These are phyloP conservation scores for Helichrysum umbraculigerum DNA, from an alignment of 129 eudicot genomes.

Conservation along the genomic window DNA sequence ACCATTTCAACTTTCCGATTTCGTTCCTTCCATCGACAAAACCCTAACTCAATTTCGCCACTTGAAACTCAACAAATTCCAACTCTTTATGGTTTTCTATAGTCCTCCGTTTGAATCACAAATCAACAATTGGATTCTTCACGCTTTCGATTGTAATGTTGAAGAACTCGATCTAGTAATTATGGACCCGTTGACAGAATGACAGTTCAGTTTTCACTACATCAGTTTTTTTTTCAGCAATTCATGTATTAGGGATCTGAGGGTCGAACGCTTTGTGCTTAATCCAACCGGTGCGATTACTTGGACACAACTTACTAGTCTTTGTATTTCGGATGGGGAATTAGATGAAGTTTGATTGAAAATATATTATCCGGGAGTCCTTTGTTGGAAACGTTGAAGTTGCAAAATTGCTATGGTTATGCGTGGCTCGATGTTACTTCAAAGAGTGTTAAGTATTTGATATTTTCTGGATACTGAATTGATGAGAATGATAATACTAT, in stretches of 20 bases:
- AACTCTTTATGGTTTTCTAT: constrained; percentile 1
- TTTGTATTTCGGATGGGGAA: not conserved
- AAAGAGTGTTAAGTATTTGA: constrained; percentile 27
- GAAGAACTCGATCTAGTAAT: not conserved
- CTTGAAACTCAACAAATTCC: constrained; percentile 10
- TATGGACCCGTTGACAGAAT: no score
- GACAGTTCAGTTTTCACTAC: no score
- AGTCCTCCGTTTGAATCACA: not conserved
- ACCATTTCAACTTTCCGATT: no score
- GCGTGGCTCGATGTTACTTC: constrained; percentile 11
- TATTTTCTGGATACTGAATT: not conserved
- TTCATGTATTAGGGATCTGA: no score
- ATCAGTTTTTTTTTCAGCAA: no score
- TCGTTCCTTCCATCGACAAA: constrained; percentile 20
- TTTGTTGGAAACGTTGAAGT: constrained; percentile 22
- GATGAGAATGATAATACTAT: not conserved
- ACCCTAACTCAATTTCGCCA: constrained; percentile 27
- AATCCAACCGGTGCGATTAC: constrained; percentile 20
- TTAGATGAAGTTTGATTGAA: constrained; percentile 24
- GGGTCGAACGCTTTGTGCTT: not conserved
- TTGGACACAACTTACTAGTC: constrained; percentile 20
- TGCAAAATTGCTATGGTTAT: constrained; percentile 23
- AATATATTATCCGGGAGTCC: constrained; percentile 27
- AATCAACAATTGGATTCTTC: no score
- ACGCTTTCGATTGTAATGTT: no score